Evolutionary conservation across 78 protist species (phyloP).

Genomic region (Bodo saltans): DNA sequence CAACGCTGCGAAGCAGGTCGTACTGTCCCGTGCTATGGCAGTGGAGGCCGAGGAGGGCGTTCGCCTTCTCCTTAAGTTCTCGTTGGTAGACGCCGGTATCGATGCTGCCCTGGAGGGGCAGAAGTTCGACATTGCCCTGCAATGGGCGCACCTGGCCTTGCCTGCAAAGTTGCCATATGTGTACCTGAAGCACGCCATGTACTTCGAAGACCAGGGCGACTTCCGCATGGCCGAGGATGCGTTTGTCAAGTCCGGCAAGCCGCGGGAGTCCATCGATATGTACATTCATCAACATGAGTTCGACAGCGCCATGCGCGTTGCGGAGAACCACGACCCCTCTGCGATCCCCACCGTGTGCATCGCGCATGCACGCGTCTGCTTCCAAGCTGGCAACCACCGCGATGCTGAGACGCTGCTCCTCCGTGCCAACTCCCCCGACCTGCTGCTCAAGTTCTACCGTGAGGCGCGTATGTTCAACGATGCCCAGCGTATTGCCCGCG

Average conservation of each 20-base stretch:
- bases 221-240: slow-evolving; percentile 60
- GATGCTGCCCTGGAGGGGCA: slow-evolving; percentile 51
- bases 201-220: slow-evolving; percentile 66
- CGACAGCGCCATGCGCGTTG: slow-evolving; percentile 72
- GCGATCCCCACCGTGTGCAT: slow-evolving; percentile 31
- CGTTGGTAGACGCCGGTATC: slow-evolving; percentile 65
- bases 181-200: slow-evolving; percentile 65
- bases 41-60: slow-evolving; percentile 74
- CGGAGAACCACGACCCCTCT: slow-evolving; percentile 51
- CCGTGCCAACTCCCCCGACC: slow-evolving; percentile 62
- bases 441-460: slow-evolving; percentile 52
- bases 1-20: slow-evolving; percentile 52
- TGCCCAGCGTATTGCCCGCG: slow-evolving; percentile 27
- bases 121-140: slow-evolving; percentile 30
- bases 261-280: slow-evolving; percentile 82
- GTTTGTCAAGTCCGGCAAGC: slow-evolving; percentile 57
- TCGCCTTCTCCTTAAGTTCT: slow-evolving; percentile 59
- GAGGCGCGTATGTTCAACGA: slow-evolving; percentile 39
- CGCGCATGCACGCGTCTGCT: slow-evolving; percentile 30
- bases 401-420: slow-evolving; percentile 58
- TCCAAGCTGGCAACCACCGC: slow-evolving; percentile 27
- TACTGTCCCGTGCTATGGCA: slow-evolving; percentile 41
- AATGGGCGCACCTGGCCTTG: not conserved
- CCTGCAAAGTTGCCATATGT: slow-evolving; percentile 41
- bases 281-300: slow-evolving; percentile 65